Base-by-base conservation (phyloP, 169 alveolate genomes). In the Amoebophrya sp. region DNA sequence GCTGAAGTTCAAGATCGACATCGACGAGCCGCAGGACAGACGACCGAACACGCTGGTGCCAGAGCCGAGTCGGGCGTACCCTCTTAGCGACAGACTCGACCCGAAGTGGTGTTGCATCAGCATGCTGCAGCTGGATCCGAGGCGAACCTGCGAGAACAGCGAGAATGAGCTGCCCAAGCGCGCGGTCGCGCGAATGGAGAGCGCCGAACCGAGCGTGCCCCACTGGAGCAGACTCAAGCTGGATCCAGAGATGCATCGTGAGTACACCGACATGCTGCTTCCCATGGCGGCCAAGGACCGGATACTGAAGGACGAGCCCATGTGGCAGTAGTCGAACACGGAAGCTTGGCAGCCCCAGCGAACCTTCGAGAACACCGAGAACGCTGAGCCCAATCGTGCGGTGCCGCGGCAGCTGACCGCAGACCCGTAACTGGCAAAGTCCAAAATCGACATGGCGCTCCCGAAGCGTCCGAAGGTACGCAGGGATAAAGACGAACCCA, bases 381-480 rank as follows among this genome's bases (percentile, higher is more conserved):
- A 39, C 25, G 40, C 12, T 3, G 53, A n/a, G 7, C 91, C 91
- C 35, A 89, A 55, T 39, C 91, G 54, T 0, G 77, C 91, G 53
- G 53, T 39, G 23, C 91, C 91, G 14, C 91, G 54, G 3, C 32
- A n/a, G 0, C 66, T 38, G 18, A 89, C 38, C 7, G 12, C 32
- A 25, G 39, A 25, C 10, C 83, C 83, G 39, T 25, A 66, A 25
- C 39, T 53, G 35, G 39, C 91, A 25, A 39, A 89, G 38, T 89
- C 91, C 54, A 39, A 14, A 32, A 89, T 55, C 53, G 77, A 39
- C 25, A 39, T 3, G 35, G 40, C 40, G 54, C 53, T n/a, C 66
- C 91, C 91, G 25, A 89, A 23, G 32, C 91, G n/a, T 0, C 66
- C 91, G 91, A 89, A 89, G n/a, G 54, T 1, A 29, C 91, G 91